These are phyloP conservation scores for Lyophyllum atratum DNA, from an alignment of 768 basidiomycete genomes.

Conservation along the genomic window DNA sequence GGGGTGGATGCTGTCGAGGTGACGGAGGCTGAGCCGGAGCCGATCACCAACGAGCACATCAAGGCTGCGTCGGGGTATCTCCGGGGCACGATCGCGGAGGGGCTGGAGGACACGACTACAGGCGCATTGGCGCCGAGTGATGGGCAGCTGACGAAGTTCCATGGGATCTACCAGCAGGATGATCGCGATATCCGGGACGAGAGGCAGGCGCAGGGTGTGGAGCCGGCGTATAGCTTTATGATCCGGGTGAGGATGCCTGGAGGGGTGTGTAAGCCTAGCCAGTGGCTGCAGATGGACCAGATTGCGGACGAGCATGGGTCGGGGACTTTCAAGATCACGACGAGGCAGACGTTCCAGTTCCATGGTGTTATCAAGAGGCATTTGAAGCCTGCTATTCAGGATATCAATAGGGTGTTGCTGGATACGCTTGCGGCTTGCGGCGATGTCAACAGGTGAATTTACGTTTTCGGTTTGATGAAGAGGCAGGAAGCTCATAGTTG, in stretches of 20 bases:
- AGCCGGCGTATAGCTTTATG: constrained; percentile 98
- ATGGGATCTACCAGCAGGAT: constrained; percentile 95
- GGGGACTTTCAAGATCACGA: constrained; percentile 96
- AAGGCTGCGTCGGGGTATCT: constrained; percentile 94
- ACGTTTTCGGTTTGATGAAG: neutral
- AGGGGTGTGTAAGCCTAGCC: constrained; percentile 87
- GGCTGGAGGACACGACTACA: constrained; percentile 81
- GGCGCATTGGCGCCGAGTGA: constrained; percentile 92
- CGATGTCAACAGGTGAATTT: constrained; percentile 88
- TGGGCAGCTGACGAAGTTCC: constrained; percentile 96
- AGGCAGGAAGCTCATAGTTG: neutral
- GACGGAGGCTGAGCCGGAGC: constrained; percentile 90
- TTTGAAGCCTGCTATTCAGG: constrained; percentile 94
- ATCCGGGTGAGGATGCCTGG: constrained; percentile 96
- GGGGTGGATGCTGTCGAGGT: constrained; percentile 91
- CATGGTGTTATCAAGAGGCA: constrained; percentile 98
- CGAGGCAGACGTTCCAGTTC: constrained; percentile 98
- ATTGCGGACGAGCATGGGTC: constrained; percentile 96
- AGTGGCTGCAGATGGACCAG: constrained; percentile 96
- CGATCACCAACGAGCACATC: constrained; percentile 99
- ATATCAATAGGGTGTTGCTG: constrained; percentile 85
- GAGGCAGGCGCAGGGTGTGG: constrained; percentile 86
- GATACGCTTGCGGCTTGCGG: constrained; percentile 99
- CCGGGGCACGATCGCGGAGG: constrained; percentile 93
- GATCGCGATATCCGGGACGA: constrained; percentile 99